Evolutionary conservation across 2,329 filamentous ascomycete genomes (phyloP), one percentile per base, ranked within the genome.

Genomic region (Blumeriella jaapii): DNA sequence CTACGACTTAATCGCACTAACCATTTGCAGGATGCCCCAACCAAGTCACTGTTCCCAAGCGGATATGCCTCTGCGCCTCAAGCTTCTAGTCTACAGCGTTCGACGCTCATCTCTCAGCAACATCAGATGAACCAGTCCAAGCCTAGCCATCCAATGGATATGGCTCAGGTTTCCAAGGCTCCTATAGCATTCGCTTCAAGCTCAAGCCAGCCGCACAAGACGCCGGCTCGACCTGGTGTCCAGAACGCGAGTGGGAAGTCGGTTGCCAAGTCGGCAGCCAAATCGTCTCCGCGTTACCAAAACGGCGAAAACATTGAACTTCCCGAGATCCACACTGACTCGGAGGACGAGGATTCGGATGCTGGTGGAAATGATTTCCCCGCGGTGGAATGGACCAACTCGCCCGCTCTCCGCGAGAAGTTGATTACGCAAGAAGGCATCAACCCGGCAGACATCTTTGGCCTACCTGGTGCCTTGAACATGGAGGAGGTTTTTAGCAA

Each of bases 401-500:
- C 84, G 2, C 87, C 89, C 8, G 80, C 84, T 44, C 71, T 98
- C 29, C 74, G 79, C 12, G 67, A 73, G 34, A 72, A 84, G 36
- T 71, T 98, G 16, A 71, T 79, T 39, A 68, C 75, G 31, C 93
- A 98, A 56, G 87, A 98, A 58, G 73, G 76, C 7, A 70, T 91
- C 48, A 86, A 98, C 51, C 84, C 86, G 0, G 74, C 83, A 52
- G 65, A 71, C 23, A 82, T 98, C 34, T 98, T 98, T 54, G 91
- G 91, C 0, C 82, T 84, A 0, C 85, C 93, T 15, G 78, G 73
- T 8, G 83, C 86, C 9, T 67, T 98, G 46, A 84, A 85, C 53
- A 91, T 98, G 79, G 93, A 98, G 53, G 87, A 96, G 55, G 86
- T 95, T 19, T 98, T 98, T 61, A 81, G 71, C 59, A 84, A 86